Conservation (phyloP, 108 stramenopile genomes). For the Discostella pseudostelligera region DNA sequence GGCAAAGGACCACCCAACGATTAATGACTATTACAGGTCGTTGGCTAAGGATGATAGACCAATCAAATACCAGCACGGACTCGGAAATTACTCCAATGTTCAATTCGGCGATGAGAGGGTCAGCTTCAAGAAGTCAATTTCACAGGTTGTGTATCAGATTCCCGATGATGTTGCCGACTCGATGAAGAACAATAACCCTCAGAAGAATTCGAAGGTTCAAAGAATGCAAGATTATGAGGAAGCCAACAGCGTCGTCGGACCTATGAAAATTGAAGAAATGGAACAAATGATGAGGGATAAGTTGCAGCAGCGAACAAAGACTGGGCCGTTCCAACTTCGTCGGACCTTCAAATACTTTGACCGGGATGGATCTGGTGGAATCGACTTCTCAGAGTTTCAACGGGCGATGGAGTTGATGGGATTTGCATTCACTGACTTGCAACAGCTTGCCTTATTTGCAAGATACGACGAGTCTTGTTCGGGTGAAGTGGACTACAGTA, state of each 20-base stretch:
- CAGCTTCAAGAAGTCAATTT: conserved; percentile 59
- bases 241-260: conserved; percentile 57
- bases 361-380: conserved; percentile 58
- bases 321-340: conserved; percentile 64
- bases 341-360: conserved; percentile 73
- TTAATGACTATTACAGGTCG: conserved; percentile 58
- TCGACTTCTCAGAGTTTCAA: conserved; percentile 64
- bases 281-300: conserved; percentile 75
- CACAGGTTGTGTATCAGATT: conserved; percentile 53
- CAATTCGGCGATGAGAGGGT: conserved; percentile 72
- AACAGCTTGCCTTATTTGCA: conserved; percentile 64
- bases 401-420: conserved; percentile 72
- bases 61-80: conserved; percentile 63
- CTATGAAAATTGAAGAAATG: conserved; percentile 58
- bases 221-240: conserved; percentile 58
- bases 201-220: conserved; percentile 44
- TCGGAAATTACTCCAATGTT: conserved; percentile 56
- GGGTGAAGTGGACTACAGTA: conserved; percentile 64
- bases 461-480: conserved; percentile 59
- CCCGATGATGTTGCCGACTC: conserved; percentile 46
- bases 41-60: conserved; percentile 39
- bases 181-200: conserved; percentile 26
- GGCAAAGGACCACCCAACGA: conserved; percentile 52
- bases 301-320: conserved; percentile 60
- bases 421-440: conserved; percentile 66